Evolutionary conservation across 2,329 filamentous ascomycete genomes (phyloP), one percentile per base, ranked within the genome.

Genomic region (Diaporthe citri): DNA sequence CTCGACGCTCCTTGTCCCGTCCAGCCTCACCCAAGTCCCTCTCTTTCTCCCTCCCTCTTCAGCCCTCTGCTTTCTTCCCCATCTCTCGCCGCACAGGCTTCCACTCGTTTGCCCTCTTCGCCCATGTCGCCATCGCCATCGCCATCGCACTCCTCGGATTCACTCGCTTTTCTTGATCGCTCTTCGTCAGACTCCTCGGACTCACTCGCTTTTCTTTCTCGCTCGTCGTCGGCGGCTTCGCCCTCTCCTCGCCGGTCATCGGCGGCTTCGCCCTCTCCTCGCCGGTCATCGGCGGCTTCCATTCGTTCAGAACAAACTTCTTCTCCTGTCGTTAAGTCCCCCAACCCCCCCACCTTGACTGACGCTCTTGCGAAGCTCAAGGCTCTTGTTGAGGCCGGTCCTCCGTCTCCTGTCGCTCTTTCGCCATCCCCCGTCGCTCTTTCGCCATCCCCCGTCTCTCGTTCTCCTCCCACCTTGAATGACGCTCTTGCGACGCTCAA

Each of bases 41-140:
- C 36, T 6, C 46, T 67, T 31, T 48, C 51, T 36, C n/a, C 48
- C 6, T 75, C 74, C 1, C 31, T 73, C 70, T 75, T 74, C 67
- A 34, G 51, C 22, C 48, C 64, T 25, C 46, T 34, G 1, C 13
- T 31, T 28, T 34, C 62, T 22, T 60, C 39, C n/a, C 39, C 39
- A 6, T 60, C 41, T 15, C 13, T 31, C 28, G 52, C 52, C 52
- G 52, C 34, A 36, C 36, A 15, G 22, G 52, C 52, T 41, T 41
- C 67, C 64, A 41, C 48, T 46, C 56, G 5, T 39, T 59, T 67
- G 34, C 20, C 46, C 34, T 8, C 13, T 34, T 39, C 31, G 43
- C 57, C 70, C 20, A 36, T 41, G 31, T 60, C 62, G 34, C 56
- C 52, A 7, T 73, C 39, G 6, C 20, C 1, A 2, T 39, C 22